Evolutionary conservation across 306 rosid species (phyloP).

Genomic region (Ormosia emarginata): DNA sequence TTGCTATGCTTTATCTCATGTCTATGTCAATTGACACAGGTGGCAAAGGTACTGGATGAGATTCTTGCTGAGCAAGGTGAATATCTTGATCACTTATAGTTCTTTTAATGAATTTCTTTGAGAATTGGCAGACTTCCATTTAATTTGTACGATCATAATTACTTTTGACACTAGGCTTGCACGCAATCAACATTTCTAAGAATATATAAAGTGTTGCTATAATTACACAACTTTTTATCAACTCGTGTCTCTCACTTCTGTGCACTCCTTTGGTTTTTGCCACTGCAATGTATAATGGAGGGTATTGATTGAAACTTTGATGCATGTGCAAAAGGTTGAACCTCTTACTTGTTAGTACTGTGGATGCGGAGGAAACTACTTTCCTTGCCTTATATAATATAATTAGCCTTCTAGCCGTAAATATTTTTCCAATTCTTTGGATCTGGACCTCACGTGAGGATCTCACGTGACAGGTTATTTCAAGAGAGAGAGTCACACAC

Average conservation of each 20-base stretch:
- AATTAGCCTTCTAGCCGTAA: background rate
- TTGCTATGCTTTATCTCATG: background rate
- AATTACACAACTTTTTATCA: background rate
- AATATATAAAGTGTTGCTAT: background rate
- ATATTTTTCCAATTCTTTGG: conserved; percentile 7
- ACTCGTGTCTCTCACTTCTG: background rate
- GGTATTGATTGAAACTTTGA: background rate
- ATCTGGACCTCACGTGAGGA: conserved; percentile 13
- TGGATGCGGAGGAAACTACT: background rate
- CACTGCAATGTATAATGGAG: background rate
- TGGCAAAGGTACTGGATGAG: conserved; percentile 69
- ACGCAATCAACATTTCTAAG: background rate
- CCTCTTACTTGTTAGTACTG: background rate
- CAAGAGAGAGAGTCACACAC: background rate
- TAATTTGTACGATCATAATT: background rate
- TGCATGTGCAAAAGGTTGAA: background rate
- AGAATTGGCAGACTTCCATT: background rate
- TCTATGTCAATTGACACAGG: conserved; percentile 48
- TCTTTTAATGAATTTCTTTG: background rate
- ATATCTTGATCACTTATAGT: conserved; percentile 3
- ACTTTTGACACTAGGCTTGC: background rate
- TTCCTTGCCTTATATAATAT: background rate
- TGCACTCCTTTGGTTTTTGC: background rate
- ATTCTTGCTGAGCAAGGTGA: conserved; percentile 69
- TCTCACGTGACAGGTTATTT: background rate